Base-by-base conservation (phyloP, 2,329 filamentous ascomycete species). In the Teratosphaeria nubilosa region DNA sequence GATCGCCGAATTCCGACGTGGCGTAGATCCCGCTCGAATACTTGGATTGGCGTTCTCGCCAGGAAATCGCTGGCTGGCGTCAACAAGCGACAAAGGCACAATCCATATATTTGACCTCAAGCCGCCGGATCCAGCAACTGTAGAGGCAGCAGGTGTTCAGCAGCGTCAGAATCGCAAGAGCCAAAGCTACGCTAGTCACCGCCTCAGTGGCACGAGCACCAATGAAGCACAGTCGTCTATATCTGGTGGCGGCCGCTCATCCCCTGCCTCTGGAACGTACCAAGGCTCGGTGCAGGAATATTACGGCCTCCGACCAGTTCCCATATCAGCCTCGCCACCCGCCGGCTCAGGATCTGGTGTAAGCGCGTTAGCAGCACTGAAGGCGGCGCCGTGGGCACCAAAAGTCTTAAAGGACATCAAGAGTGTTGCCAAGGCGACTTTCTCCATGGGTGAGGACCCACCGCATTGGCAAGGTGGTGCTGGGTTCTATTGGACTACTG, bases 81-180 rank as follows among this genome's bases (percentile, higher is more conserved):
- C 91, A 61, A 97, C 92, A 0, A 96, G 91, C 1, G 94, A 99
- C 78, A 99, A 97, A 75, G 91, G 90, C 5, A 99, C 91, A 0
- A 79, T 99, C 11, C 94, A 99, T 73, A 82, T 99, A 41, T 99
- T 96, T 70, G 91, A 97, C 68, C 80, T 96, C 0, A 86, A 87
- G 3, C 80, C 82, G 59, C 76, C 78, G 9, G 59, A 60, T 51
- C 25, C 63, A 27, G 53, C 56, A 11, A 31, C 34, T 22, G n/a
- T 50, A 48, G 30, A 25, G 6, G 54, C 60, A 2, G 27, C 45
- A 25, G 55, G 22, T 2, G 13, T 31, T 24, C 51, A 52, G 16
- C n/a, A 62, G 16, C 51, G 54, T 13, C 59, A 55, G 14, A 65
- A 69, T 48, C 61, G 63, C 20, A 68, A 65, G 63, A 53, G 58